Evolutionary conservation across 208 protist genomes (phyloP).

Genomic region (Vickermania ingenoplastis): DNA sequence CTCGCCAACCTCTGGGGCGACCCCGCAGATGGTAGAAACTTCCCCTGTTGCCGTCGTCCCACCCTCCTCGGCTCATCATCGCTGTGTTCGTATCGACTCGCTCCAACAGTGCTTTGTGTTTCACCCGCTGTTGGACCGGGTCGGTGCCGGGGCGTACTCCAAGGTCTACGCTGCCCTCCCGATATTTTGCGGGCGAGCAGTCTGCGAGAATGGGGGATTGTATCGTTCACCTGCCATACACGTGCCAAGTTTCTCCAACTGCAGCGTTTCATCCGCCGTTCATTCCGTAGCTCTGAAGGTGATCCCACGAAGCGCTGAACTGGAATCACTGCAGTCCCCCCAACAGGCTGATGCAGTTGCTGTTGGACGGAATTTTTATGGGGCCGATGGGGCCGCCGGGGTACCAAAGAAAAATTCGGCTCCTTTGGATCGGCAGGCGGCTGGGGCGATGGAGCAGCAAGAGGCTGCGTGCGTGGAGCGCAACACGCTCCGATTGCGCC

Average conservation of each 20-base stretch:
- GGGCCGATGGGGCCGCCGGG: no score
- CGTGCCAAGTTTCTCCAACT: neutral
- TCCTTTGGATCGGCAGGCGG: neutral
- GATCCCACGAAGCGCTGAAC: conserved; percentile 33
- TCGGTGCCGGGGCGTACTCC: conserved; percentile 66
- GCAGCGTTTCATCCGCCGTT: neutral
- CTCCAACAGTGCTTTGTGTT: conserved; percentile 71
- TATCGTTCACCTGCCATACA: no score
- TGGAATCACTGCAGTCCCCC: conserved; percentile 3
- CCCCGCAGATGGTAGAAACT: no score
- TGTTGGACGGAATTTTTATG: no score
- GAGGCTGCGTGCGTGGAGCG: conserved; percentile 3
- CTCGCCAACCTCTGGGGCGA: no score
- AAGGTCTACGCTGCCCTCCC: conserved; percentile 69
- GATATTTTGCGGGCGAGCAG: conserved; percentile 23
- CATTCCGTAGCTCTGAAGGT: conserved; percentile 45
- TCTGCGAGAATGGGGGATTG: neutral
- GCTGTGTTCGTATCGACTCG: conserved; percentile 21
- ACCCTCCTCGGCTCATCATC: neutral
- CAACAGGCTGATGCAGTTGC: no score
- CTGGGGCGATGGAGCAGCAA: neutral
- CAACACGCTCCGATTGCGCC: neutral
- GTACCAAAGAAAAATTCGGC: no score
- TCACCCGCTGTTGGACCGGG: conserved; percentile 47
- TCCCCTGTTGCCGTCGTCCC: conserved; percentile 3